Base-by-base conservation (phyloP, 192 early-diverging fungal species). In the Podila horticola region DNA sequence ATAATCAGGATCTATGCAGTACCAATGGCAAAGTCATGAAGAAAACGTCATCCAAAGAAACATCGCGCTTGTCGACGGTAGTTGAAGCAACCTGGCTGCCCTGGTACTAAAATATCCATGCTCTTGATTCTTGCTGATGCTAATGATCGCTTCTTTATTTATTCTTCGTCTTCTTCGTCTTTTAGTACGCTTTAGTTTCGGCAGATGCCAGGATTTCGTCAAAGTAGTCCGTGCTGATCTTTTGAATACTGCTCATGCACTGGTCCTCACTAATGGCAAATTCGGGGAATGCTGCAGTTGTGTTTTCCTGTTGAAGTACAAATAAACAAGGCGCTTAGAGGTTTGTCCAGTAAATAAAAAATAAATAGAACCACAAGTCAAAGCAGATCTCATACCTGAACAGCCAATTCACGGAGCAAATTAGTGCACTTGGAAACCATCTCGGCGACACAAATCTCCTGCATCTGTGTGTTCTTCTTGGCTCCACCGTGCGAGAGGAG, bases 171-270 rank as follows among this genome's bases (percentile, higher is more conserved):
- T 55, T 55, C 52, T n/a, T 52, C 4, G 9, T 11, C 24, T 55
- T 55, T 55, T 9, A 81, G 11, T 73, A 69, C 5, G 71, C 71
- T 20, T 66, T 59, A 7, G 71, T 73, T 45, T 81, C 77, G 11
- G 71, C 71, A 50, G 58, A 59, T 11, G 63, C 65, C 33, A 81
- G 67, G 36, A 81, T 68, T 45, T 81, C 66, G 62, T 81, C 71
- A 73, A 81, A 81, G 62, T 81, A 73, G 49, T 81, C 70, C 19
- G 30, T 61, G 64, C 77, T 81, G 55, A 73, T 73, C 67, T 81
- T 72, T 30, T 81, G 77, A 19, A 81, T 61, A 2, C 70, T 73
- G 49, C 49, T 65, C 71, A 73, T 55, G 4, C 77, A 50, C 34
- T 69, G 60, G 28, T 81, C 77, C 45, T 81, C 77, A 13, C 49